phyloP scores from a whole-genome alignment of 441 rosid species.

The Geranium incanum region DNA sequence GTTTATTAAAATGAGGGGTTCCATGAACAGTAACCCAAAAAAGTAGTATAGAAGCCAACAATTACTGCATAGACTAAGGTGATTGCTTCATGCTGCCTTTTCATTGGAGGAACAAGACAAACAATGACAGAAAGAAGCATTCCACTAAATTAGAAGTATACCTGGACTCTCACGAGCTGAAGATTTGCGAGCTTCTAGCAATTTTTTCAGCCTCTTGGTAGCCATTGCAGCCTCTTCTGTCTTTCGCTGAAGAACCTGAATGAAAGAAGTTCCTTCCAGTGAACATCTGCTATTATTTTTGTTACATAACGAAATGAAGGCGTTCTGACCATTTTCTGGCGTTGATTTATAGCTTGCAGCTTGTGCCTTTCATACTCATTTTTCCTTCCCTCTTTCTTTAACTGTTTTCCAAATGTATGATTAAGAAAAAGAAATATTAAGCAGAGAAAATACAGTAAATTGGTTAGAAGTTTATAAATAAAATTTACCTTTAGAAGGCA shows the following conservation, averaged over 20 bases:
- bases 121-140: not conserved
- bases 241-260: conserved; percentile 96
- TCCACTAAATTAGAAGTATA: not conserved
- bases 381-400: conserved; percentile 90
- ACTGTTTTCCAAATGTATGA: conserved; percentile 34
- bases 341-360: conserved; percentile 90
- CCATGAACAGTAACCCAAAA: not conserved
- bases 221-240: conserved; percentile 99
- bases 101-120: not conserved
- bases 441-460: not conserved
- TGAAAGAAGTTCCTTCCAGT: conserved; percentile 16
- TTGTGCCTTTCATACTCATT: conserved; percentile 98
- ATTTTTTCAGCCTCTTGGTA: conserved; percentile 88
- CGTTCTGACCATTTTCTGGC: conserved; percentile 86
- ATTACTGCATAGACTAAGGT: not conserved
- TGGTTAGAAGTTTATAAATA: not conserved
- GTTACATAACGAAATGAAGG: conserved; percentile 6
- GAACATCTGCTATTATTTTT: conserved; percentile 7
- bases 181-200: conserved; percentile 90
- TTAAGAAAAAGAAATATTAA: conserved; percentile 7
- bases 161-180: conserved; percentile 53
- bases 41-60: not conserved
- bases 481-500: not conserved
- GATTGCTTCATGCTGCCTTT: not conserved
- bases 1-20: conserved; percentile 3